Percentiles rank a stretch among this genome's conserved stretches.
These are phyloP conservation scores for Dipteronia dyeriana DNA, from an alignment of 345 rosid species.

Conservation along the genomic window DNA sequence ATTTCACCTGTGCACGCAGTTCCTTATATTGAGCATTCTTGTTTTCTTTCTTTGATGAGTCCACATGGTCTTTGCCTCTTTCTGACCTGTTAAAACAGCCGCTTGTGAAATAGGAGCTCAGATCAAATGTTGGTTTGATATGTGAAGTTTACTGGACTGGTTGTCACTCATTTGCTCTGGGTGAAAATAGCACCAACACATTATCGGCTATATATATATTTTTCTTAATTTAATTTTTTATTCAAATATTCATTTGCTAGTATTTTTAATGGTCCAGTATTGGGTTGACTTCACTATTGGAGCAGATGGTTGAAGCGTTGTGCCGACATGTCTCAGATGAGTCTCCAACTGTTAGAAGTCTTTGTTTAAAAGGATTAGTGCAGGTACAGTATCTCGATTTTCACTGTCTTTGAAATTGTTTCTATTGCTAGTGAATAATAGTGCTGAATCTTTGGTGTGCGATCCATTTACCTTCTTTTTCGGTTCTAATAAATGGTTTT, in stretches of 20 bases:
- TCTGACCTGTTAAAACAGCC: not conserved
- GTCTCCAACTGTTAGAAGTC: slow-evolving; percentile 90
- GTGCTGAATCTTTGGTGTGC: not conserved
- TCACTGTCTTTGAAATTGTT: not conserved
- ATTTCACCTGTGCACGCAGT: too few species aligned
- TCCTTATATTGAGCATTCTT: not conserved
- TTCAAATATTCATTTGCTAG: slow-evolving; percentile 7
- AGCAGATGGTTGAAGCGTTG: slow-evolving; percentile 91
- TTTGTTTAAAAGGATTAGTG: slow-evolving; percentile 90
- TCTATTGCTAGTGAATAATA: not conserved
- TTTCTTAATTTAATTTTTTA: not conserved
- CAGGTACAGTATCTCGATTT: slow-evolving; percentile 49
- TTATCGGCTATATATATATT: not conserved
- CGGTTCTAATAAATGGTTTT: not conserved
- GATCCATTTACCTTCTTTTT: too few species aligned
- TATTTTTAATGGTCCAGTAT: slow-evolving; percentile 52
- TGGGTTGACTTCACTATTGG: slow-evolving; percentile 70
- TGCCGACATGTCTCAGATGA: slow-evolving; percentile 96
- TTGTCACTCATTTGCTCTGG: not conserved
- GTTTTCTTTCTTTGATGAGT: not conserved
- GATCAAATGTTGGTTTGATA: not conserved
- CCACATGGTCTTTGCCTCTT: not conserved
- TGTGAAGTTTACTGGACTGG: not conserved
- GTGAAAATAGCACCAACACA: not conserved
- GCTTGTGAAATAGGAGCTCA: not conserved